These are phyloP conservation scores for Arabis hirsuta DNA, from an alignment of 345 rosid genomes.

Conservation along the genomic window DNA sequence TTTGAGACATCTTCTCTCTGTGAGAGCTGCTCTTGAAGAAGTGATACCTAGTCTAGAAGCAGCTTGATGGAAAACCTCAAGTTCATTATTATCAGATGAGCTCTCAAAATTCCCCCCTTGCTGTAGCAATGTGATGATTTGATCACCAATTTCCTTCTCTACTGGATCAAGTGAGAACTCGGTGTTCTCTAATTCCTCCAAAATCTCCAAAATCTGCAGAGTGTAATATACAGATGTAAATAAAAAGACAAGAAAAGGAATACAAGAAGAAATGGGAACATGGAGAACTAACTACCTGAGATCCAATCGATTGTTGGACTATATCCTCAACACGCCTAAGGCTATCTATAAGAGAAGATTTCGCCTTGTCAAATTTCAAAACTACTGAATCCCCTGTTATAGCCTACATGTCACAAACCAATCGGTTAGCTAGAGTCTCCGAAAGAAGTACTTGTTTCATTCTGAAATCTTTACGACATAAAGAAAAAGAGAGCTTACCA, in stretches of 20 bases:
- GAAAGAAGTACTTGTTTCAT: background rate
- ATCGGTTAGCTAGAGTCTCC: conserved; percentile 6
- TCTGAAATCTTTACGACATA: background rate
- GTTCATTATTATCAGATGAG: conserved; percentile 66
- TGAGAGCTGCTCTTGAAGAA: conserved; percentile 87
- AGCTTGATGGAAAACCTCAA: conserved; percentile 88
- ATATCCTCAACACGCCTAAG: conserved; percentile 91
- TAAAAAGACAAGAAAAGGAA: conserved; percentile 7
- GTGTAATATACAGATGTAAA: conserved; percentile 11
- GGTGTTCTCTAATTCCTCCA: conserved; percentile 64
- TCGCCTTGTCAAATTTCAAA: conserved; percentile 81
- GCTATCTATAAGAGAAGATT: conserved; percentile 72
- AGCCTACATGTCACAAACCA: conserved; percentile 58
- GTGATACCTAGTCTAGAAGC: conserved; percentile 81
- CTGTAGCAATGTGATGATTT: conserved; percentile 78
- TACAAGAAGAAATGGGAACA: conserved; percentile 26
- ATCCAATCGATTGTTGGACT: conserved; percentile 78
- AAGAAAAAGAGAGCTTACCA: conserved; percentile 53
- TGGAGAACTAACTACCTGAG: conserved; percentile 60
- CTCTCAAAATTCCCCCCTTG: conserved; percentile 81
- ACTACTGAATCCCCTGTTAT: conserved; percentile 95
- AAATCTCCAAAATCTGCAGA: conserved; percentile 78
- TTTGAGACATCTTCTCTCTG: conserved; percentile 92
- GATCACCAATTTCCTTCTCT: conserved; percentile 94
- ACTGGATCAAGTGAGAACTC: conserved; percentile 63